Base-by-base conservation (phyloP, 179 eudicot genomes). In the Nepenthes alata region DNA sequence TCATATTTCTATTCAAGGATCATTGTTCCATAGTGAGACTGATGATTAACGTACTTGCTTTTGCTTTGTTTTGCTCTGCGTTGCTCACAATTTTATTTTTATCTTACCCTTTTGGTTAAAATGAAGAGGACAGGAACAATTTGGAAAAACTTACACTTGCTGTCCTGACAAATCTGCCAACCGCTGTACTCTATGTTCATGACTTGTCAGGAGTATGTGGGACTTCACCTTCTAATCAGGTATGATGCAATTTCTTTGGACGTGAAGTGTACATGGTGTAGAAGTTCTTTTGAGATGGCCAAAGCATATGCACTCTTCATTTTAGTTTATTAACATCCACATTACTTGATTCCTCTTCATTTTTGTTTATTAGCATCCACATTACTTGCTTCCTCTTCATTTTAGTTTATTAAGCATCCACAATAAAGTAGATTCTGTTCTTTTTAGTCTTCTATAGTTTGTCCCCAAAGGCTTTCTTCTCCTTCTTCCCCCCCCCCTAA, bases 191-290 rank as follows among this genome's bases (percentile, higher is more conserved):
- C 41, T 93, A 77, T 81, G 96, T 93, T 70, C 98, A 93, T 71
- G 98, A 93, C 74, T 77, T 93, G 58, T 68, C 98, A 16, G 98
- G 98, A 78, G 89, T 89, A 86, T 93, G 98, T 75, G 98, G 98
- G 55, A 89, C 83, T 64, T 84, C 91, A 65, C 77, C 89, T 45
- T 78, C 96, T 51, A 95, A 93, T 65, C 96, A 93, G 95, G 98
- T 86, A 84, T 55, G 9, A 7, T 50, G 15, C 15, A 47, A 8
- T 11, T 11, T n/a, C 45, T 3, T 4, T 41, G 6, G 8, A 41
- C 0, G 8, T 41, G 45, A 7, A 41, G 45, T 7, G 8, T 41
- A 7, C 0, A 4, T 41, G 45, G 45, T 41, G 5, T 41, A 41
- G 45, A 41, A 4, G 45, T 41, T 41, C 45, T 41, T 41, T 7